Evolutionary conservation across 1,139 yeast species (phyloP), one percentile per base, ranked within the genome.

Genomic region (Blastobotrys persicus): DNA sequence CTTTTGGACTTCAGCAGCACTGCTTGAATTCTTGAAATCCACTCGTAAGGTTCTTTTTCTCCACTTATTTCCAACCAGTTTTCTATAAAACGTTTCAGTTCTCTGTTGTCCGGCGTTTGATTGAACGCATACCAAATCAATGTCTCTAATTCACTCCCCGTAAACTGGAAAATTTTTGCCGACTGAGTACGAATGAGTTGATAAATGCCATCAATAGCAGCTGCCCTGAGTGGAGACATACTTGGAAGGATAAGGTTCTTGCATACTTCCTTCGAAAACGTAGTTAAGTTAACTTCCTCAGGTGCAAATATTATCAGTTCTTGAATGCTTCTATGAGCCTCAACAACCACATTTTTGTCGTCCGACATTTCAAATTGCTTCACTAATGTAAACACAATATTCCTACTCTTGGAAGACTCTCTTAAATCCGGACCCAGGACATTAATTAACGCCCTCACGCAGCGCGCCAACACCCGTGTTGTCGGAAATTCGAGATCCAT

Each of bases 371-470:
- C 61, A 19, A 64, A 54, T 52, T 62, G 66, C 41, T 65, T 67
- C 1, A 64, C 56, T 13, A 74, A 53, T n/a, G 59, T 57, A 19
- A 46, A 42, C 1, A 68, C 51, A 42, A 55, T 45, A 23, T 45
- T 51, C 50, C 58, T 45, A 44, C 54, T 59, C 51, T 57, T 58
- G 20, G 53, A 46, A n/a, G 49, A 46, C 16, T 69, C 74, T 34
- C 63, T 68, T 3, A 76, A 56, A 43, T 71, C 76, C 1, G 84
- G 84, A 0, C 85, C 85, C 20, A 78, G 54, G 16, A 73, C 70
- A 39, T 76, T 72, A 16, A 79, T 69, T 12, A 78, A 55, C 7
- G 72, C 65, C 45, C 70, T 68, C 19, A 75, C 55, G n/a, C 75
- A 70, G 23, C 71, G 68, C 1, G 75, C 71, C 20, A 78, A 62